These are phyloP conservation scores for Stylosanthes scabra DNA, from an alignment of 331 rosid genomes.

Conservation along the genomic window DNA sequence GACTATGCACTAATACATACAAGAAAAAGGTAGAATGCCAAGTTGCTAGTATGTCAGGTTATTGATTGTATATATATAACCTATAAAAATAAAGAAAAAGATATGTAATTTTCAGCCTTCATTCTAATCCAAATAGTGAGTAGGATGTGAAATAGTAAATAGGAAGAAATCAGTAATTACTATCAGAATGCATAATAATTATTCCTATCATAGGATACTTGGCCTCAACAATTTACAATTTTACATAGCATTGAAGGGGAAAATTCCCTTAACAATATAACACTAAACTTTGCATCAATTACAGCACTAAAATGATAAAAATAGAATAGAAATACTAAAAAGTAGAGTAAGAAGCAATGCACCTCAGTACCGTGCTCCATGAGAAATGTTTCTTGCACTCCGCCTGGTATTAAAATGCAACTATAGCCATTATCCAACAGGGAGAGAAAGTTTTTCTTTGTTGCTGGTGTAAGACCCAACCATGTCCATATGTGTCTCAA, in stretches of 20 bases:
- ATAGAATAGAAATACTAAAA: neutral
- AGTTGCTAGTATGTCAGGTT: neutral
- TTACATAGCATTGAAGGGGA: conserved; percentile 3
- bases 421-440: conserved; percentile 69
- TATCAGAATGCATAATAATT: neutral
- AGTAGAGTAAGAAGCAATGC: conserved; percentile 1
- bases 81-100: conserved; percentile 8
- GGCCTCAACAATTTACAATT: neutral
- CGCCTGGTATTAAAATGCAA: conserved; percentile 88
- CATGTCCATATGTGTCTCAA: conserved; percentile 95
- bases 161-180: neutral
- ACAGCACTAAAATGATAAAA: conserved; percentile 5
- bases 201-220: conserved; percentile 5
- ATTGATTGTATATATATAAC: conserved; percentile 1
- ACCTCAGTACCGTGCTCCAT: conserved; percentile 84
- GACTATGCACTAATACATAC: neutral
- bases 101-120: neutral
- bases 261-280: conserved; percentile 13
- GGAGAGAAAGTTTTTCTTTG: conserved; percentile 68
- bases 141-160: neutral
- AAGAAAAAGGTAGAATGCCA: neutral
- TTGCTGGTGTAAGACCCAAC: conserved; percentile 78
- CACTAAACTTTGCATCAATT: conserved; percentile 15
- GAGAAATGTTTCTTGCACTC: conserved; percentile 83
- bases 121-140: neutral